These are phyloP conservation scores for Carex pumila DNA, from an alignment of 176 grass and related monocot species.

Conservation along the genomic window DNA sequence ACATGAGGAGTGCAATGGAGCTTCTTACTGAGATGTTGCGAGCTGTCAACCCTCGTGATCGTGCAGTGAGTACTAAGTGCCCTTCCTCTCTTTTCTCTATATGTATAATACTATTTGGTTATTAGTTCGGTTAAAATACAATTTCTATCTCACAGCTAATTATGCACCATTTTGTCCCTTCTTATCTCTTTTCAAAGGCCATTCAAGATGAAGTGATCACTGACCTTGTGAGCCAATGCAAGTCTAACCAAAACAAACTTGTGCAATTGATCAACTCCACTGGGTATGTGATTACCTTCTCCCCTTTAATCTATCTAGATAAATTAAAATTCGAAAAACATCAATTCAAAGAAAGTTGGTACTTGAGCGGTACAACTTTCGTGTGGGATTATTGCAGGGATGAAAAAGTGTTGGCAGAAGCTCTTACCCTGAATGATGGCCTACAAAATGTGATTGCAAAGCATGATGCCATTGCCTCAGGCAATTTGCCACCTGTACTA, in stretches of 20 bases:
- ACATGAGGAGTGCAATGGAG: constrained; percentile 61
- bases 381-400: constrained; percentile 44
- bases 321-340: background rate
- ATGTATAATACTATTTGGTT: background rate
- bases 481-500: constrained; percentile 31
- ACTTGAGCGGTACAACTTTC: constrained; percentile 5
- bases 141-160: background rate
- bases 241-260: constrained; percentile 62
- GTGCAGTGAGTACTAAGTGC: constrained; percentile 32
- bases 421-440: constrained; percentile 65
- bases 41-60: constrained; percentile 68
- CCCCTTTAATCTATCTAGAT: constrained; percentile 9
- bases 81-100: background rate
- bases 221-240: constrained; percentile 76
- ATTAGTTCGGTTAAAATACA: background rate
- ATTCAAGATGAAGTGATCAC: constrained; percentile 69
- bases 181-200: constrained; percentile 43
- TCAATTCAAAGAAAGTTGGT: constrained; percentile 5
- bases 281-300: constrained; percentile 37
- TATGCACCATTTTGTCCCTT: constrained; percentile 14
- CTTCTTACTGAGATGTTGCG: constrained; percentile 77
- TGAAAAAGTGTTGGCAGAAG: constrained; percentile 72
- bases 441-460: constrained; percentile 67
- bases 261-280: constrained; percentile 73
- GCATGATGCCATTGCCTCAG: constrained; percentile 50